These are phyloP conservation scores for Aspergillus hiratsukae DNA, from an alignment of 2,329 filamentous ascomycete genomes.

Conservation along the genomic window DNA sequence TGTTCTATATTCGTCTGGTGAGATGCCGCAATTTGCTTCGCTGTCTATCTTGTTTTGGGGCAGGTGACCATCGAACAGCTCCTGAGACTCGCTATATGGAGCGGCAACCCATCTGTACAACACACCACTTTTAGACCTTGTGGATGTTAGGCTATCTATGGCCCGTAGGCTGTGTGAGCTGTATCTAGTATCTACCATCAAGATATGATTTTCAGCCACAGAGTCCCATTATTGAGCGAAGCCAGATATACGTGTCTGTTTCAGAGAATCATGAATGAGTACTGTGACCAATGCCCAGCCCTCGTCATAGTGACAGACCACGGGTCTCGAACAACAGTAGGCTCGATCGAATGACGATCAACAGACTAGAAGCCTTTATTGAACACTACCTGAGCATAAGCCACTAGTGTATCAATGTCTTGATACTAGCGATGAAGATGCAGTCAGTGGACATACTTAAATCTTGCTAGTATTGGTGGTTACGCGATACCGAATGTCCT, in stretches of 20 bases:
- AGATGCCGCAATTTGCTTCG: not conserved
- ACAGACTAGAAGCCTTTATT: not conserved
- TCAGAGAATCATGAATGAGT: too few species aligned
- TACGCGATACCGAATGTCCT: not conserved
- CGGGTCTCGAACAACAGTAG: not conserved
- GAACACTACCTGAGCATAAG: not conserved
- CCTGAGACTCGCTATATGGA: not conserved
- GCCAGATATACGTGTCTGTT: not conserved
- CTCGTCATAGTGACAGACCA: not conserved
- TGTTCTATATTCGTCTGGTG: not conserved
- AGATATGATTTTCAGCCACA: not conserved
- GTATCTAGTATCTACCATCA: not conserved
- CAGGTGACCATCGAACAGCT: not conserved
- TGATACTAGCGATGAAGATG: not conserved
- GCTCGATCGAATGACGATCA: not conserved
- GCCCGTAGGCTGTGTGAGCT: too few species aligned
- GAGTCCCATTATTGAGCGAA: not conserved
- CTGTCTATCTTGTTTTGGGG: not conserved
- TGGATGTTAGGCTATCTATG: not conserved
- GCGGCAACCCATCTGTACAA: not conserved
- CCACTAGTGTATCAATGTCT: not conserved
- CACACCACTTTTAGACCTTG: not conserved
- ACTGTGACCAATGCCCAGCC: not conserved
- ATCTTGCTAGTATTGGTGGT: not conserved
- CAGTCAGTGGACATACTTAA: not conserved